Conservation (phyloP, 371 early-diverging fungal genomes). For the Apophysomyces variabilis region DNA sequence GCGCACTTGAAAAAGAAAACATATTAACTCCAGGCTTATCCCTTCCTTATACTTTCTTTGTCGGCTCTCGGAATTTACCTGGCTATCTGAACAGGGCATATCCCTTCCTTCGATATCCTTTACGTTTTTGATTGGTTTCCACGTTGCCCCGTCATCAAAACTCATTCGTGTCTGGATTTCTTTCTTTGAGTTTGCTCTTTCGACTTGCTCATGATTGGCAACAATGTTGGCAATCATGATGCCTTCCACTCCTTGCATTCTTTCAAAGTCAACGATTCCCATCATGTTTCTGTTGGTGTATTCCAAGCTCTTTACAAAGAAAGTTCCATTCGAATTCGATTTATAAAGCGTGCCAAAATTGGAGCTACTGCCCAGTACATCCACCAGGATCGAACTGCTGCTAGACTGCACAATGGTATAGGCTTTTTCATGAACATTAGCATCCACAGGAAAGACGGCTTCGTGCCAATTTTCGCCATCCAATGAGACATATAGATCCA, state of each 20-base stretch:
- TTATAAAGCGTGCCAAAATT: constrained; percentile 76
- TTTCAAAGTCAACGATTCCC: constrained; percentile 91
- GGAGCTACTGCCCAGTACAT: constrained; percentile 53
- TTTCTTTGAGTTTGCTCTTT: constrained; percentile 52
- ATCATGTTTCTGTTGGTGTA: constrained; percentile 76
- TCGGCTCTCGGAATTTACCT: constrained; percentile 24
- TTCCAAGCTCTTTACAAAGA: constrained; percentile 77
- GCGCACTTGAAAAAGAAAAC: constrained; percentile 56
- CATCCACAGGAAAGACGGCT: constrained; percentile 63
- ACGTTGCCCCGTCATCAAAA: constrained; percentile 86
- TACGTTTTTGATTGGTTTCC: constrained; percentile 63
- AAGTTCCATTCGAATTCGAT: constrained; percentile 91
- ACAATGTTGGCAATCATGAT: constrained; percentile 86
- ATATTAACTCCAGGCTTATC: constrained; percentile 16
- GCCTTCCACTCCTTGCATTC: constrained; percentile 82
- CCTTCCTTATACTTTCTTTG: constrained; percentile 24
- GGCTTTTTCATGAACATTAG: constrained; percentile 52
- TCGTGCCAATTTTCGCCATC: constrained; percentile 70
- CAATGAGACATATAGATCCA: constrained; percentile 61
- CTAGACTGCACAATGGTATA: constrained; percentile 84
- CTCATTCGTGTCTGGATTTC: constrained; percentile 81
- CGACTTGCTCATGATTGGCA: constrained; percentile 67
- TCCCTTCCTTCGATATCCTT: constrained; percentile 39
- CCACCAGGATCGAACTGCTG: constrained; percentile 64
- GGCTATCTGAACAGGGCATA: constrained; percentile 40